Evolutionary conservation across 192 early-diverging fungal species (phyloP).

Genomic region (Martensiomyces pterosporus): DNA sequence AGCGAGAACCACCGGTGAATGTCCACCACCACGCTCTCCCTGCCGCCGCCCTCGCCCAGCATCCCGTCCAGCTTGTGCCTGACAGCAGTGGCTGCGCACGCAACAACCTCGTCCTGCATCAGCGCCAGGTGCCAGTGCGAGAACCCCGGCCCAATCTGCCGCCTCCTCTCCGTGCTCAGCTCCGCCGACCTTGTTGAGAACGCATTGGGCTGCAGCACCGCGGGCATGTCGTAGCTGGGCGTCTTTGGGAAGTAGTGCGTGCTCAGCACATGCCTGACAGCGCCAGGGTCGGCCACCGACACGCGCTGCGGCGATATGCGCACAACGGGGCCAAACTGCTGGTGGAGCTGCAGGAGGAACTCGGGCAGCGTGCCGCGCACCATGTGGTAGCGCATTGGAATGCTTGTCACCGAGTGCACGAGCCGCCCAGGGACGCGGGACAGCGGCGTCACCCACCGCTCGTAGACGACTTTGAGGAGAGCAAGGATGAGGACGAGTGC

Average conservation of each 20-base stretch:
- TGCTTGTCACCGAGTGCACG: constrained; percentile 24
- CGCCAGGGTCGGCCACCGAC: constrained; percentile 18
- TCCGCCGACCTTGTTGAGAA: constrained; percentile 39
- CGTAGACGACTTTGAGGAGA: constrained; percentile 43
- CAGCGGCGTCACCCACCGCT: constrained; percentile 46
- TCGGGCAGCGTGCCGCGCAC: constrained; percentile 33
- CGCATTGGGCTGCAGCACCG: constrained; percentile 18
- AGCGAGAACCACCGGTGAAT: constrained; percentile 30
- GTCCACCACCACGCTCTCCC: constrained; percentile 6
- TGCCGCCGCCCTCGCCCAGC: neutral
- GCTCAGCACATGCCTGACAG: constrained; percentile 24
- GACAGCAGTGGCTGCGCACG: constrained; percentile 14
- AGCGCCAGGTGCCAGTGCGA: constrained; percentile 22
- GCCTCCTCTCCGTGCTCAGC: constrained; percentile 25
- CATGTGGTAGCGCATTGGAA: constrained; percentile 48
- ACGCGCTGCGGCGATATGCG: constrained; percentile 43
- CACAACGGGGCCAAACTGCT: constrained; percentile 25
- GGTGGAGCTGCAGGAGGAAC: constrained; percentile 16
- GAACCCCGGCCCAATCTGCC: constrained; percentile 36
- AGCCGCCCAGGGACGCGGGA: constrained; percentile 22
- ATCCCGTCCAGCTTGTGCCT: constrained; percentile 7
- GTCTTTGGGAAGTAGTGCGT: constrained; percentile 31
- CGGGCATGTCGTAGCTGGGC: constrained; percentile 31
- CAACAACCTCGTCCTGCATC: constrained; percentile 24
- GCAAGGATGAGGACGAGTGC: constrained; percentile 18